Base-by-base conservation (phyloP, 2,329 filamentous ascomycete genomes). In the Drechslera avenae region DNA sequence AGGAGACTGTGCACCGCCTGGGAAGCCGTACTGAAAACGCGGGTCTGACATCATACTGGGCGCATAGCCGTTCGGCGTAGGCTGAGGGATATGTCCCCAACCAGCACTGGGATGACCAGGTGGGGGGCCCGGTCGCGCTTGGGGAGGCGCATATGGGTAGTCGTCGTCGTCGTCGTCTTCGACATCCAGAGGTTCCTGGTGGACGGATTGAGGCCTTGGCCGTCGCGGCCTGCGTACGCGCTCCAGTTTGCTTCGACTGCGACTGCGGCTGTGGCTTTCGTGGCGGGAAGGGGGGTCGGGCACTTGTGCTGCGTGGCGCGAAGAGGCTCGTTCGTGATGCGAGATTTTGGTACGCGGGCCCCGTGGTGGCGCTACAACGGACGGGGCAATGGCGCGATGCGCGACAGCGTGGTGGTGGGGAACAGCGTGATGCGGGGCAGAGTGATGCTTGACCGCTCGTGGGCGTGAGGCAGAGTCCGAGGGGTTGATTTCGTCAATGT, bases 381-480 rank as follows among this genome's bases (percentile, higher is more conserved):
- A 47, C 35, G 67, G 62, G 59, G 49, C 56, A 52, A 56, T 45
- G 64, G 67, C 13, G 57, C 62, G 36, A 37, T 73, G 71, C 2
- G 51, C 23, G 9, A 62, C 45, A 71, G 69, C 34, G 69, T 55
- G 31, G 49, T 42, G 55, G 50, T 42, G 55, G 23, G 48, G 62
- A 57, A 56, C 48, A 23, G 49, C 52, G 35, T 46, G 53, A 62
- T 72, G 70, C 10, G 46, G 46, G 16, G 40, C 39, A 47, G 48
- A 18, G 30, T 47, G 52, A 16, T 53, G 58, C 42, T 74, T 72
- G 32, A 64, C 40, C 10, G 31, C 49, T 21, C 56, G 61, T 3
- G 76, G 73, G 37, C 75, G 72, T 16, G 78, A 80, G 17, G 78
- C 78, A 19, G 78, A 80, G 63, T 81, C 78, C n/a, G 74, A 77